Base-by-base conservation (phyloP, 2,329 filamentous ascomycete species). In the Emergomyces orientalis region DNA sequence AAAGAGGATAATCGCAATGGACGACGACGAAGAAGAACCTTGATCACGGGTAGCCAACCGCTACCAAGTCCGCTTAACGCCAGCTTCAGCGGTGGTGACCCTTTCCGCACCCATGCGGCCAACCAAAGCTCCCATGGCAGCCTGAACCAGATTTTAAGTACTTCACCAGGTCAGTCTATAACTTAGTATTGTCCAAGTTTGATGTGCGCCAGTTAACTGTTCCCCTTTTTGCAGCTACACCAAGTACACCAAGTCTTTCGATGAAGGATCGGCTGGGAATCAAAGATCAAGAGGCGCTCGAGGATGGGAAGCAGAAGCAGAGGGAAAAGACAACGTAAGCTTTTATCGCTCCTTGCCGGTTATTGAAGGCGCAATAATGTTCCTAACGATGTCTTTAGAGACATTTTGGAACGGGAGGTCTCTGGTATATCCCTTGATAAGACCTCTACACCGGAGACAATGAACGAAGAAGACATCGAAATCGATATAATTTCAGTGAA, bases 11-110 rank as follows among this genome's bases (percentile, higher is more conserved):
- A 96, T 72, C 85, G 92, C 68, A 97, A 97, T 75, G 93, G 94
- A 60, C 85, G 94, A 65, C 84, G 94, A 76, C 86, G 94, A 76
- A 84, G 94, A 75, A 84, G 94, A 71, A 99, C 94, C 1, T 84
- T 99, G 64, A 97, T 99, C 74, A 97, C 94, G 1, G 94, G 94
- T 74, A 97, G 91, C 73, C 94, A 99, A 77, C 94, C 94, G 63
- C 81, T 99, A 66, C 94, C 94, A 5, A 97, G 92, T 71, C 94
- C 94, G 8, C 84, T 99, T 66, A 96, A 97, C 75, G 88, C 92
- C 61, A 92, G 84, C 73, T 99, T 97, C 77, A 91, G 87, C 74
- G 86, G 90, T 67, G 80, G 83, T 69, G 91, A 94, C 70, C 80
- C 92, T 62, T 75, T 81, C 63, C 82, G 81, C 66, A 83, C 83